Conservation (phyloP, 2,329 filamentous ascomycete species). For the Sclerotinia nivalis region DNA sequence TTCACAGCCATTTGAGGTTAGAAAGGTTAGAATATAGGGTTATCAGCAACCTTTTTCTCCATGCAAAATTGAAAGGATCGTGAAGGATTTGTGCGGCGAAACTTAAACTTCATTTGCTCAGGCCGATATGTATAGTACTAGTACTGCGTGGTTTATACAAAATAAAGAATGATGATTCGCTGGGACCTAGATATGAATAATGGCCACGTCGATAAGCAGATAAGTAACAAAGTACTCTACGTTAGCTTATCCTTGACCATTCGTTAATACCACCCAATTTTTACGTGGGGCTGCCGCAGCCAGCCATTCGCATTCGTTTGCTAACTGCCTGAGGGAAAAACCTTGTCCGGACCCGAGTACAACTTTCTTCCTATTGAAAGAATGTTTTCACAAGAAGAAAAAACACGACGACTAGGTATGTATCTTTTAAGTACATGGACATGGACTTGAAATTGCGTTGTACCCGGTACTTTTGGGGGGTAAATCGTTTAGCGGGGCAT, state of each 20-base stretch:
- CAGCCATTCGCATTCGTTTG: constrained; percentile 4
- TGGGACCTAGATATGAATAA: neutral
- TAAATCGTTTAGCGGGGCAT: constrained; percentile 13
- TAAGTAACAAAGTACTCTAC: constrained; percentile 7
- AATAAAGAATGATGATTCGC: neutral
- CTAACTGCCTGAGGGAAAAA: neutral
- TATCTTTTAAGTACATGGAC: neutral
- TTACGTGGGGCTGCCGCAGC: constrained; percentile 14
- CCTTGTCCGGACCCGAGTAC: constrained; percentile 18
- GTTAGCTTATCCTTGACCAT: constrained; percentile 2
- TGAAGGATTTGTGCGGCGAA: constrained; percentile 13
- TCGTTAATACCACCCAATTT: neutral
- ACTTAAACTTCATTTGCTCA: neutral
- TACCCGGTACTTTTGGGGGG: neutral
- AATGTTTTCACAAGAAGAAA: neutral
- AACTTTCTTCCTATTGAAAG: constrained; percentile 9
- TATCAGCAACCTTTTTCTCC: constrained; percentile 3
- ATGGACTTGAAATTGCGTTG: neutral
- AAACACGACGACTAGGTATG: neutral
- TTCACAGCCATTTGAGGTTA: neutral
- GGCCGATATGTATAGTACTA: neutral
- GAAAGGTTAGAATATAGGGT: constrained; percentile 12
- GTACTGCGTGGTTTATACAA: neutral
- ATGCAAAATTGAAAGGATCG: constrained; percentile 4
- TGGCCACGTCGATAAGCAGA: constrained; percentile 20